Base-by-base conservation (phyloP, 805 yeast species). In the Yamadazyma phyllophila region DNA sequence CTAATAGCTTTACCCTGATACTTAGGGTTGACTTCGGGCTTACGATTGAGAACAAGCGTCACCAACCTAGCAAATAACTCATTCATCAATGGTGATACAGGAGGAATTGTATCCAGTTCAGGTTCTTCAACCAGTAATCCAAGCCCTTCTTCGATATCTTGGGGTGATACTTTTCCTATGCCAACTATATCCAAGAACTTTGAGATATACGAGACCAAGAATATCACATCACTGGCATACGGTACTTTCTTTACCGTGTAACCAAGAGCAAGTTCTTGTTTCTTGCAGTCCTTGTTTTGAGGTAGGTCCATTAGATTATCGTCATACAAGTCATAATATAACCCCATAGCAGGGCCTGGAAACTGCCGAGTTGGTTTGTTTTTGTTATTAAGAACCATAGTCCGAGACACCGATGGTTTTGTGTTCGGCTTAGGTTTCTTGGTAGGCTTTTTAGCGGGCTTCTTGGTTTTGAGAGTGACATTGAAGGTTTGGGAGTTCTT, bases 261-360 rank as follows among this genome's bases (percentile, higher is more conserved):
- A 1, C 76, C 76, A 7, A 70, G 54, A 0, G 74, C 74, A 13
- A 71, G 39, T 14, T 44, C 44, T 41, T 67, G 68, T 2, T 51
- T 32, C 2, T 31, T 34, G 2, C 58, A 55, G 3, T 30, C 31
- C 9, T 41, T 31, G 27, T 51, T 38, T 16, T 50, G 50, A 5
- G 54, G 35, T 6, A 54, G 52, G 5, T 45, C 43, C 34, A 68
- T 44, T 9, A 61, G 39, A 50, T 65, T 67, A 12, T 68, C 74
- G 46, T 71, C 76, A 45, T 71, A 71, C 9, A 62, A 51, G 36
- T 64, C 67, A 46, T 64, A 70, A 40, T 57, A 51, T 26, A 71
- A 50, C 0, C 66, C 62, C 3, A 71, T 55, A 37, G 71, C 52
- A 1, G 77, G 75, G 1, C 74, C 75, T 0, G 76, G 74, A 12